Evolutionary conservation across 805 yeast species (phyloP).

Genomic region (Zygoascus tannicola): DNA sequence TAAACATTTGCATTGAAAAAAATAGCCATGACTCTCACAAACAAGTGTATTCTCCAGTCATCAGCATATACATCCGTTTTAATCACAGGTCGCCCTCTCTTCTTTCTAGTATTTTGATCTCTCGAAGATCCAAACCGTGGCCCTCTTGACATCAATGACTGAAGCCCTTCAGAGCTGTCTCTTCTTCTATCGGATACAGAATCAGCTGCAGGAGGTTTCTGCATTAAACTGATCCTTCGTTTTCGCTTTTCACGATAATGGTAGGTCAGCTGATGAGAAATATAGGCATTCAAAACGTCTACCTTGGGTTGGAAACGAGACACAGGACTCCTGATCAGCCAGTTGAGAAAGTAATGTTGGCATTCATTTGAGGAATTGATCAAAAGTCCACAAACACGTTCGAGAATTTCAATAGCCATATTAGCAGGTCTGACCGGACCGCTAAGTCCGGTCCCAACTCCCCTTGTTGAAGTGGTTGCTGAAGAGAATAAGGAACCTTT

Average conservation of each 20-base stretch:
- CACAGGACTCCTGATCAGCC: conserved; percentile 42
- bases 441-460: conserved; percentile 29
- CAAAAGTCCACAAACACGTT: conserved; percentile 59
- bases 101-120: not conserved
- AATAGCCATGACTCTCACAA: conserved; percentile 48
- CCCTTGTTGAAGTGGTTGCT: conserved; percentile 2
- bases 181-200: not conserved
- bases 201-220: not conserved
- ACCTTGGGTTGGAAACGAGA: conserved; percentile 44
- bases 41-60: conserved; percentile 74
- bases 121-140: not conserved
- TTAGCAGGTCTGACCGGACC: conserved; percentile 36
- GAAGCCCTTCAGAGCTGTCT: not conserved
- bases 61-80: conserved; percentile 52
- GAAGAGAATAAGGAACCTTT: conserved; percentile 13
- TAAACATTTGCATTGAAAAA: conserved; percentile 44
- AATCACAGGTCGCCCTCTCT: conserved; percentile 8
- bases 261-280: conserved; percentile 63
- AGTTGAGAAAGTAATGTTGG: conserved; percentile 40
- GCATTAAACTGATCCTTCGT: not conserved
- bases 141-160: not conserved
- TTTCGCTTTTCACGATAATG: conserved; percentile 14
- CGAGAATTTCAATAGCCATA: conserved; percentile 58
- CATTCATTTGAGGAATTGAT: conserved; percentile 38
- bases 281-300: conserved; percentile 62